Percentiles rank a stretch among this genome's conserved stretches.
phyloP scores from a whole-genome alignment of 371 early-diverging fungal genomes.

The Mucor lusitanicus region DNA sequence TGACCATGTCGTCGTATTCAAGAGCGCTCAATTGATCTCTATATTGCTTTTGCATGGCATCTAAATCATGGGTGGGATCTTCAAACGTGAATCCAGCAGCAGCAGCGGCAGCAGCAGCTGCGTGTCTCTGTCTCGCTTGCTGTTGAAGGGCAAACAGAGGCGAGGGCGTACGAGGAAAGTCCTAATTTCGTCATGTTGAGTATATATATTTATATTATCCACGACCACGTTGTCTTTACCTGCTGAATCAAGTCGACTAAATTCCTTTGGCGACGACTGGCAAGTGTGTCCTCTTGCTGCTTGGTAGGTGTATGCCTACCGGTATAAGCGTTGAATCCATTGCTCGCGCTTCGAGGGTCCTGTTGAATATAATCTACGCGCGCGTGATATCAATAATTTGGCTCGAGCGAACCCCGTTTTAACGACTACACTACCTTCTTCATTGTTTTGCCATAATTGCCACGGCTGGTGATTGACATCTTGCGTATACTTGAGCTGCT shows the following conservation, averaged over 20 bases:
- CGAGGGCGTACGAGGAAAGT: constrained; percentile 88
- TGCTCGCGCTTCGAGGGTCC: constrained; percentile 1
- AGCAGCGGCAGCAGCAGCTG: constrained; percentile 33
- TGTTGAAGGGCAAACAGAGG: constrained; percentile 73
- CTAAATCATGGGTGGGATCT: constrained; percentile 25
- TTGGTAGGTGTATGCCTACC: constrained; percentile 13
- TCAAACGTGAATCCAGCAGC: constrained; percentile 21
- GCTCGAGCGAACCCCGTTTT: too few relatives aligned
- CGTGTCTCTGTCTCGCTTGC: constrained; percentile 48
- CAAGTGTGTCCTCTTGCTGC: constrained; percentile 18
- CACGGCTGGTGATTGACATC: constrained; percentile 24
- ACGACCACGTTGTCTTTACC: constrained; percentile 21
- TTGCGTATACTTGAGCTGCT: constrained; percentile 9
- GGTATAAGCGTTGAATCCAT: constrained; percentile 1
- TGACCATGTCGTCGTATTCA: constrained; percentile 27
- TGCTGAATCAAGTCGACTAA: constrained; percentile 42
- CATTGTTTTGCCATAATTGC: constrained; percentile 36
- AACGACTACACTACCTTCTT: too few relatives aligned
- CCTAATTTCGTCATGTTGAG: constrained; percentile 30
- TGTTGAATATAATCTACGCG: constrained; percentile 7
- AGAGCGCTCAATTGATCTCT: constrained; percentile 30
- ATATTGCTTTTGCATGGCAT: constrained; percentile 36
- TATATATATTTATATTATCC: too few relatives aligned
- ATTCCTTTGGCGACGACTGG: constrained; percentile 29
- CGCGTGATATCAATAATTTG: not conserved